Evolutionary conservation across 2,329 filamentous ascomycete genomes (phyloP).

Genomic region (Plectosphaerella plurivora): DNA sequence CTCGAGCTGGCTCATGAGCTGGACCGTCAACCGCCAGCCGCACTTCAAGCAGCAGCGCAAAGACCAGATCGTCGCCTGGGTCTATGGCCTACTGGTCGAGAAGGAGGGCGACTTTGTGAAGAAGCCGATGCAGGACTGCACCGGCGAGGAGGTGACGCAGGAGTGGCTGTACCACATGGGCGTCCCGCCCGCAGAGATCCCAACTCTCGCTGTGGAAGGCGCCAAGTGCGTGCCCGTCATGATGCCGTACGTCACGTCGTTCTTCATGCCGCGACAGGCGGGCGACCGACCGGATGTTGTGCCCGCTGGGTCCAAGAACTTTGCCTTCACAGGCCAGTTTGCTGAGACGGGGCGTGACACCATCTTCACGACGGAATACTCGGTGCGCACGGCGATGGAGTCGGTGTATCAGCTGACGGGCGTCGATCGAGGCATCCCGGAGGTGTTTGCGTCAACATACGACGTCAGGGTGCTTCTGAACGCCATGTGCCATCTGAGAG

Average conservation of each 20-base stretch:
- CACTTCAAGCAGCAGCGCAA: slow-evolving; percentile 31
- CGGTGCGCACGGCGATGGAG: slow-evolving; percentile 29
- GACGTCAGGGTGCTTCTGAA: slow-evolving; percentile 18
- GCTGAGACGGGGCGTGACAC: slow-evolving; percentile 32
- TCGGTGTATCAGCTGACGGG: slow-evolving; percentile 22
- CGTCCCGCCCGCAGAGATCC: slow-evolving; percentile 20
- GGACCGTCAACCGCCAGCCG: slow-evolving; percentile 34
- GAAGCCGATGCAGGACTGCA: slow-evolving; percentile 34
- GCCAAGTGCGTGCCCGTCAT: slow-evolving; percentile 29
- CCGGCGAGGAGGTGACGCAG: slow-evolving; percentile 31
- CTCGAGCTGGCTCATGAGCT: slow-evolving; percentile 32
- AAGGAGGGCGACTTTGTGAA: slow-evolving; percentile 27
- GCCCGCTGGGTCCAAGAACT: slow-evolving; percentile 27
- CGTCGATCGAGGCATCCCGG: slow-evolving; percentile 19
- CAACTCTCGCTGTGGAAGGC: slow-evolving; percentile 4
- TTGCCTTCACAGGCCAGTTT: slow-evolving; percentile 35
- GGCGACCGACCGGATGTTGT: slow-evolving; percentile 33
- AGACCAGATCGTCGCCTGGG: slow-evolving; percentile 30
- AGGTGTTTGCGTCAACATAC: slow-evolving; percentile 20
- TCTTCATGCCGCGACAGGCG: slow-evolving; percentile 26
- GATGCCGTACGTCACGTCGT: slow-evolving; percentile 32
- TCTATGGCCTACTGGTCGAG: slow-evolving; percentile 32
- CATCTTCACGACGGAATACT: slow-evolving; percentile 28
- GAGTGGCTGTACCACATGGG: slow-evolving; percentile 32
- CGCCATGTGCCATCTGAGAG: slow-evolving; percentile 12